Evolutionary conservation across 2,329 filamentous ascomycete genomes (phyloP), one percentile per base, ranked within the genome.

Genomic region (Zelopaecilomyces penicillatus): DNA sequence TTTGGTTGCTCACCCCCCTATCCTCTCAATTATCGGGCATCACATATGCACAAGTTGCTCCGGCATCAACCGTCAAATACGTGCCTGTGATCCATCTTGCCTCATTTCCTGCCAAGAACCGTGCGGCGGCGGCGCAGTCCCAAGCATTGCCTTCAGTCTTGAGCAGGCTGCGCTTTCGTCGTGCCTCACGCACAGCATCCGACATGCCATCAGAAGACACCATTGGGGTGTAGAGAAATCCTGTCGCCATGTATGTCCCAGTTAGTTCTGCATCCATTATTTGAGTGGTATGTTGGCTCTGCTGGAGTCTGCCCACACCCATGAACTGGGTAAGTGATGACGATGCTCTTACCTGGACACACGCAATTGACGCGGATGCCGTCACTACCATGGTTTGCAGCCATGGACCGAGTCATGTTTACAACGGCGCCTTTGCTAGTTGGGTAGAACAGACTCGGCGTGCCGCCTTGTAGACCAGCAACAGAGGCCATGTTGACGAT

Each of bases 401-500:
- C 71, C 71, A 75, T 75, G 1, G 71, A 68, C 1, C 69, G 54
- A 1, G 72, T 74, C 71, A 75, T 74, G 27, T 74, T 69, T 3
- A 74, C 63, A 1, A 75, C 65, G 0, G 70, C 69, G 1, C 70
- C 69, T 46, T 74, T 74, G 48, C 61, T 65, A 0, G 69, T 73
- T 5, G 70, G 69, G 38, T 74, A 73, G 1, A 73, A 51, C 4
- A 74, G 50, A 47, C 65, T 61, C 2, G 68, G 67, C 30, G 65
- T 69, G 0, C 70, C 70, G 0, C 71, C 70, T n/a, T 62, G 62
- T 30, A 73, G 41, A 0, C 78, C 78, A 0, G 79, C 78, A 1
- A 83, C 79, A 39, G 70, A 76, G 2, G 74, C 75, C 68, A 84
- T 77, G 54, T 84, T 84, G 52, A 83, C 66, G 47, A 82, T 76